Base-by-base conservation (phyloP, 2,329 filamentous ascomycete species). In the Fusarium siculi region DNA sequence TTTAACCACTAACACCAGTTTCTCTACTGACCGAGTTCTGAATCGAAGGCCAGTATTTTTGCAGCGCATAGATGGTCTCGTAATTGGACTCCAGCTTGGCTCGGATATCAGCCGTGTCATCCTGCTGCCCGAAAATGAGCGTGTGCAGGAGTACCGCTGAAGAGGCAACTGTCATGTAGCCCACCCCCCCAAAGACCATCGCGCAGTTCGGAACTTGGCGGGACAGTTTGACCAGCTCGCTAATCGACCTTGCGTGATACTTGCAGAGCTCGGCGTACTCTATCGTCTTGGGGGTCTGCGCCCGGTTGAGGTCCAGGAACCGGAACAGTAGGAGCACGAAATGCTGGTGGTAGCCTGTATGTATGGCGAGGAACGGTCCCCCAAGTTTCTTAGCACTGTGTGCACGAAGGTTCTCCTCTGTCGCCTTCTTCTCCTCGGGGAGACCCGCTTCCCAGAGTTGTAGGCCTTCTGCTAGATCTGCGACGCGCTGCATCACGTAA, bases 341-440 rank as follows among this genome's bases (percentile, higher is more conserved):
- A 43, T 61, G 61, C 3, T 63, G 61, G 16, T 61, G 55, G 43
- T 63, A 63, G 36, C 60, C 60, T 42, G 60, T 63, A n/a, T 63
- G 60, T 42, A 63, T 63, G 43, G 37, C 55, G 21, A 63, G 61
- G 43, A 61, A 63, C 23, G 61, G 61, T 7, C 55, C 61, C 30
- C 61, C 61, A 16, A 61, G 55, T 15, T 30, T 44, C n/a, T 63
- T 63, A 1, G 23, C 61, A 50, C 54, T 63, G 25, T 63, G 60
- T 30, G 36, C 54, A 19, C 8, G 36, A 34, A 63, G 60, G 12
- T 63, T 63, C 28, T 61, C 55, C 30, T 63, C 61, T 25, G 61
- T 61, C 3, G 55, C 55, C 4, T 63, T 63, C 55, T 61, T 63
- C 2, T 61, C 61, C 36, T 63, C 18, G 5, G 60, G 60, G 6